Evolutionary conservation across 345 rosid genomes (phyloP).

Genomic region (Cardiospermum halicacabum): DNA sequence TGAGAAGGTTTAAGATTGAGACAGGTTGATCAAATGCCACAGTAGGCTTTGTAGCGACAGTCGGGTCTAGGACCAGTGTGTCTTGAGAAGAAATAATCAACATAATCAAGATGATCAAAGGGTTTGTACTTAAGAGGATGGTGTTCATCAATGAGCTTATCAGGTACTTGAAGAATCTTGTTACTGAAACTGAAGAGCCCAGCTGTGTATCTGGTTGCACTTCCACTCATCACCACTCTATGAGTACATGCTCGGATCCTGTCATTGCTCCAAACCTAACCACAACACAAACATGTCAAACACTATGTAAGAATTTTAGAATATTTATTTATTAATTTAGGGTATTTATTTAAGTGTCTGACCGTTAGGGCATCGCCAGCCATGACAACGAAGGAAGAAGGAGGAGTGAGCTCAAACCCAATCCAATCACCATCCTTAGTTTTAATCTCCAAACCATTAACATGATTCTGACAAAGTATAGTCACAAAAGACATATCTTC

Average conservation of each 20-base stretch:
- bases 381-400: slow-evolving; percentile 5
- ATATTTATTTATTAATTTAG: too few relatives aligned
- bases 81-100: background rate
- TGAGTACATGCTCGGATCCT: slow-evolving; percentile 5
- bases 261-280: slow-evolving; percentile 2
- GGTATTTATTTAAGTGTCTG: too few relatives aligned
- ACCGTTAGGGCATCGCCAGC: slow-evolving; percentile 14
- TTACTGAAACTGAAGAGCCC: slow-evolving; percentile 1
- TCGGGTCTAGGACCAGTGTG: background rate
- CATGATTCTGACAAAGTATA: slow-evolving; percentile 26
- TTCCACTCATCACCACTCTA: slow-evolving; percentile 4
- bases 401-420: background rate
- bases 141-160: slow-evolving; percentile 13
- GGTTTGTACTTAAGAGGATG: slow-evolving; percentile 20
- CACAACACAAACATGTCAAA: too few relatives aligned
- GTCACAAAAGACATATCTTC: slow-evolving; percentile 21
- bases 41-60: slow-evolving; percentile 1
- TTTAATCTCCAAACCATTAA: slow-evolving; percentile 29
- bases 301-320: too few relatives aligned
- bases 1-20: too few relatives aligned
- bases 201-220: background rate
- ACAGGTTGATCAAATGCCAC: background rate
- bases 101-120: background rate
- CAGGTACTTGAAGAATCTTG: slow-evolving; percentile 4
- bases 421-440: slow-evolving; percentile 30